Evolutionary conservation across 2,329 filamentous ascomycete species (phyloP).

Genomic region (Fusarium neocosmosporiellum): DNA sequence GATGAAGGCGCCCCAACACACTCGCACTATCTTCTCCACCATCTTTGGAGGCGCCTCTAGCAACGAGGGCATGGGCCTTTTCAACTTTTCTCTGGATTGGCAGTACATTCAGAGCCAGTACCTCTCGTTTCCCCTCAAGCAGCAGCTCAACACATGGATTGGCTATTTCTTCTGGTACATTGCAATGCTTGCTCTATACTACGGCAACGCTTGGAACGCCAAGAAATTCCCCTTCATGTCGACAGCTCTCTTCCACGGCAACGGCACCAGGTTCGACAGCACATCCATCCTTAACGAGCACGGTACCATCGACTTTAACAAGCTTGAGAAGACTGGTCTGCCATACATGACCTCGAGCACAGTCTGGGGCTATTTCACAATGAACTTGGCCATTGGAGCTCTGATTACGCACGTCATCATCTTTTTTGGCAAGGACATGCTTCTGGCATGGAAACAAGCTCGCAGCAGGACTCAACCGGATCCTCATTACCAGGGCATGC

Average conservation of each 20-base stretch:
- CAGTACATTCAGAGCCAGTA: conserved; percentile 53
- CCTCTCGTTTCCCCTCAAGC: conserved; percentile 52
- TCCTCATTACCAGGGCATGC: conserved; percentile 56
- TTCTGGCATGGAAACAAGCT: conserved; percentile 26
- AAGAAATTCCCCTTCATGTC: conserved; percentile 49
- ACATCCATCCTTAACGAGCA: conserved; percentile 36
- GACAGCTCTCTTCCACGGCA: conserved; percentile 41
- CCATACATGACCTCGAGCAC: conserved; percentile 44
- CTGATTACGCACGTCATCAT: conserved; percentile 34
- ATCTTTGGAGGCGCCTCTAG: conserved; percentile 55
- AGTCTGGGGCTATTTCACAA: conserved; percentile 42
- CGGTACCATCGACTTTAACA: conserved; percentile 43
- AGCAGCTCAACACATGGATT: conserved; percentile 51
- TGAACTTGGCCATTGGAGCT: conserved; percentile 46
- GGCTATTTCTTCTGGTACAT: conserved; percentile 51
- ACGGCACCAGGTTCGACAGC: conserved; percentile 39
- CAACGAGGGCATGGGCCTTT: conserved; percentile 53
- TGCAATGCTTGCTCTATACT: conserved; percentile 53
- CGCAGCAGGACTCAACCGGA: conserved; percentile 43
- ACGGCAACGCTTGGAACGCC: conserved; percentile 53
- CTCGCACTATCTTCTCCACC: conserved; percentile 38
- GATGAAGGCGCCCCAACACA: conserved; percentile 47
- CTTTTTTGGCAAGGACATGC: conserved; percentile 22
- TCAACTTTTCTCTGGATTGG: conserved; percentile 57
- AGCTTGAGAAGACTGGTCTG: conserved; percentile 40